Conservation (phyloP, 805 yeast genomes). For the Hanseniaspora lachancei region DNA sequence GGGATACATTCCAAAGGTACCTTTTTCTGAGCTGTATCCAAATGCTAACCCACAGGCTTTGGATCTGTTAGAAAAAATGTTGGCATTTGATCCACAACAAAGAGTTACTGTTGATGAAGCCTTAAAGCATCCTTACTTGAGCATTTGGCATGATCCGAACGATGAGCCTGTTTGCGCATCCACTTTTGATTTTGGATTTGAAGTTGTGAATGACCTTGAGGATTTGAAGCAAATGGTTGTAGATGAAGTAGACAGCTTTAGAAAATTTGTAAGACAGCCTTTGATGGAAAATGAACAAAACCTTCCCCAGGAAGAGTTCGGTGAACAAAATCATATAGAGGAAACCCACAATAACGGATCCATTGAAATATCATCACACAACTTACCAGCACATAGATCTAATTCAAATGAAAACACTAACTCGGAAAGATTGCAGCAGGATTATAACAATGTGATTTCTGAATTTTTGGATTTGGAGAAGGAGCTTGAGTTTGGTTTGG, state of each 20-base stretch:
- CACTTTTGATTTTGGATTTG: slow-evolving; percentile 79
- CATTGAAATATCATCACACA: slow-evolving; percentile 39
- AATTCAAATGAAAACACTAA: neutral
- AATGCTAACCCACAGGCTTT: slow-evolving; percentile 76
- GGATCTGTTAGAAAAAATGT: slow-evolving; percentile 63
- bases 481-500: slow-evolving; percentile 57
- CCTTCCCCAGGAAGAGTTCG: slow-evolving; percentile 12
- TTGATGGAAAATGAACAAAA: slow-evolving; percentile 35
- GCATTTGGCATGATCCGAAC: slow-evolving; percentile 82
- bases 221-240: slow-evolving; percentile 63
- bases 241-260: slow-evolving; percentile 64
- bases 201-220: slow-evolving; percentile 66
- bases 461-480: slow-evolving; percentile 40
- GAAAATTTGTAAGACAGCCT: slow-evolving; percentile 72
- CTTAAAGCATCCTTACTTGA: slow-evolving; percentile 72
- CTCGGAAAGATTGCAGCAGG: slow-evolving; percentile 19
- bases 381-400: slow-evolving; percentile 27
- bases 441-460: slow-evolving; percentile 17
- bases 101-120: slow-evolving; percentile 86
- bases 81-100: slow-evolving; percentile 73
- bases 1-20: slow-evolving; percentile 69
- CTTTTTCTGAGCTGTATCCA: slow-evolving; percentile 62
- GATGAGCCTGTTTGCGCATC: slow-evolving; percentile 78
- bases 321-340: slow-evolving; percentile 17
- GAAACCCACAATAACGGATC: slow-evolving; percentile 17